Base-by-base conservation (phyloP, 2,329 filamentous ascomycete species). In the Microdochium bolleyi region DNA sequence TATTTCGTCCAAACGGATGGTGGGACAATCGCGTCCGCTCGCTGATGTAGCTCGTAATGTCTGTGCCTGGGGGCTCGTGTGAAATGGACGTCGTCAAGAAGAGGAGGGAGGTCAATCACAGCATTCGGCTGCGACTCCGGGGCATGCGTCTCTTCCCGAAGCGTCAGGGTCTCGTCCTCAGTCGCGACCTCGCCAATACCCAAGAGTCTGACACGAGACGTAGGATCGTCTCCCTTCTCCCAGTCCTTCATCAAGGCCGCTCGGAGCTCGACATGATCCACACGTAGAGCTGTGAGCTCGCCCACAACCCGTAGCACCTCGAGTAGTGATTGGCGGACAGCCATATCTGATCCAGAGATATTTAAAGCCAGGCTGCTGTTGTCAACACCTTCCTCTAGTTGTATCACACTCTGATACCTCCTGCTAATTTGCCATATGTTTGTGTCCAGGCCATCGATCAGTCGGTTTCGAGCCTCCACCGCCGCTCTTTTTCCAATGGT, bases 1-100 rank as follows among this genome's bases (percentile, higher is more conserved):
- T 34, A 25, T 51, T 59, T 60, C 1, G 61, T 67, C 64, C 64
- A 66, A 19, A 50, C 38, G 2, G 49, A 24, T 24, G 65, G 65
- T 11, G 48, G 55, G 11, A 51, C 44, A 13, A 67, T 63, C 14
- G 61, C 48, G 34, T 64, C 60, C 22, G 62, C 62, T 25, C 60
- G 59, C 7, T 14, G 56, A 2, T 49, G 57, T 24, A 65, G 53
- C 2, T 3, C 13, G 44, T 64, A 64, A 1, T 49, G 7, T 44
- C 48, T 49, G 13, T 30, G 48, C 24, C 14, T 49, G 9, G 41
- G 21, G 9, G 41, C 22, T 13, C 13, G 19, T 13, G 19, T 46
- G 21, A 19, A 8, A 19, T 11, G 13, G 3, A 13, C 22, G 41
- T 13, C 21, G 19, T 46, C 21, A 11, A 22, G 41, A 11, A 24